Evolutionary conservation across 139 green algal genomes (phyloP), one percentile per base, ranked within the genome.

Genomic region (Penium margaritaceum): DNA sequence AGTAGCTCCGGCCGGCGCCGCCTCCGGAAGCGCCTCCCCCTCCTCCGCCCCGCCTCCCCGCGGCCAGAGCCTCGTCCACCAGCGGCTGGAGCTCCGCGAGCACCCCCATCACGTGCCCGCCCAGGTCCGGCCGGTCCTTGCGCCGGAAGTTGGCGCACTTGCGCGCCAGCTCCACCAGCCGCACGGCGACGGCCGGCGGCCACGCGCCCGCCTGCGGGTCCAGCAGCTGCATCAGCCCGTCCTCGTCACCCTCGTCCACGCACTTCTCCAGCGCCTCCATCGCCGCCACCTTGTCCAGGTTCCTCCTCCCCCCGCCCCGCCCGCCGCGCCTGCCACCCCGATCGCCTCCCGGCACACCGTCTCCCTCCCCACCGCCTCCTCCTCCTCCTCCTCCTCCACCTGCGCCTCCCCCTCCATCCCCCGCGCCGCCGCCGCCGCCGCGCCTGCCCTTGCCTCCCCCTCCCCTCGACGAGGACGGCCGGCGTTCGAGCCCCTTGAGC

Each of bases 141-240:
- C 51, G 51, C 51, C 30, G 29, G 17, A 60, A 60, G 24, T n/a
- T 24, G 2, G 51, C 41, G 39, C 66, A 74, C 5, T 24, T 37
- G 21, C 30, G 34, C 1, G 66, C 66, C 19, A 74, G 21, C 5
- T 33, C 30, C 33, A 36, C 51, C 21, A 74, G 41, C 41, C 44
- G 21, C 36, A 63, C 19, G 17, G 66, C 66, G 6, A 63, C 27
- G 34, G 9, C 36, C 19, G 34, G 33, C 34, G 66, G 66, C 70
- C 70, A 77, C 53, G 30, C 24, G 32, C 70, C 70, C 19, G 70
- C 70, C 34, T 61, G n/a, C 14, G 70, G 70, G 33, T 77, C 70
- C 34, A 77, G 36, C 33, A 75, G 9, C 34, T 15, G 21, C 41
- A 46, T 19, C 24, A 63, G 4, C 36, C 54, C 24, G 24, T 60